Percentiles rank a stretch among this genome's conserved stretches.
These are phyloP conservation scores for Colletotrichum shisoi DNA, from an alignment of 2,329 filamentous ascomycete species.

Conservation along the genomic window DNA sequence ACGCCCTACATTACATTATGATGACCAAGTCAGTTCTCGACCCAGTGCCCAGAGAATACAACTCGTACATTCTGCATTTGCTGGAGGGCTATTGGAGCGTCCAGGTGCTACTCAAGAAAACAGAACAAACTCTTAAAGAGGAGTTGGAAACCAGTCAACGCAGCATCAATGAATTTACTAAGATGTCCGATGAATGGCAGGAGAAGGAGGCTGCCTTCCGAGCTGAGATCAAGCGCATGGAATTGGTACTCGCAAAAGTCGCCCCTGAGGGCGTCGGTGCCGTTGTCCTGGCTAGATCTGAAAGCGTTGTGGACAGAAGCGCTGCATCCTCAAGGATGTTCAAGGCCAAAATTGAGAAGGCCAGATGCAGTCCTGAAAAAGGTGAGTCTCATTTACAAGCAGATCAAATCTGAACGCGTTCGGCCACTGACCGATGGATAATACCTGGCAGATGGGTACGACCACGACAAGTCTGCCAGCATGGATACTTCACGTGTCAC, in stretches of 20 bases:
- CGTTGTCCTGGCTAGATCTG: constrained; percentile 54
- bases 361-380: constrained; percentile 38
- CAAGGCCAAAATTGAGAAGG: constrained; percentile 44
- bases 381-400: constrained; percentile 11
- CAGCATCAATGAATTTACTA: constrained; percentile 48
- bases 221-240: constrained; percentile 52
- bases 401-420: neutral
- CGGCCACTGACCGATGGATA: neutral
- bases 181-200: constrained; percentile 51
- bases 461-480: neutral
- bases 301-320: constrained; percentile 54
- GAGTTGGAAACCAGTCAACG: constrained; percentile 40
- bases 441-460: neutral
- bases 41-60: constrained; percentile 53
- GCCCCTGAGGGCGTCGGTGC: constrained; percentile 54
- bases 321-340: constrained; percentile 45
- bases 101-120: constrained; percentile 41
- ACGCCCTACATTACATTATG: constrained; percentile 53
- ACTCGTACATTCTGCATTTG: constrained; percentile 52
- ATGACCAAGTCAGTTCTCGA: constrained; percentile 50
- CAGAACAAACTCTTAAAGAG: constrained; percentile 30
- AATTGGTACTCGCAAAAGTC: constrained; percentile 48
- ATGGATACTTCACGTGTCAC: neutral
- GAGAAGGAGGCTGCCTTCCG: constrained; percentile 50
- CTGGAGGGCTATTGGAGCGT: constrained; percentile 50